Evolutionary conservation across 2,329 filamentous ascomycete species (phyloP).

Genomic region (Nectriaceae sp.): DNA sequence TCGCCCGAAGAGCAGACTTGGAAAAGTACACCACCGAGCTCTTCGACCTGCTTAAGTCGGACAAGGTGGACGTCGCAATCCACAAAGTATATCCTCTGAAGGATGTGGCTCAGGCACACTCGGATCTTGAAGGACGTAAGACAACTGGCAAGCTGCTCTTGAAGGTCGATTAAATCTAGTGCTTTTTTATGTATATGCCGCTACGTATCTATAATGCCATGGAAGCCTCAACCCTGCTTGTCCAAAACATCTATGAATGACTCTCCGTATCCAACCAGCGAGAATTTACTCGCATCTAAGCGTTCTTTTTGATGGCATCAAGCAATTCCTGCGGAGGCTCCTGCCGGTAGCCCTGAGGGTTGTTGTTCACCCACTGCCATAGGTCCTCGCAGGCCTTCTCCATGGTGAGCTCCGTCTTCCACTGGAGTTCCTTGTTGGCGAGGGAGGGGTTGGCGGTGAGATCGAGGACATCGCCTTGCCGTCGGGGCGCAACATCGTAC

Average conservation of each 20-base stretch:
- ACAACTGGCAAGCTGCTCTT: conserved; percentile 83
- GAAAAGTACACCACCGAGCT: conserved; percentile 71
- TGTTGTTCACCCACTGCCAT: conserved; percentile 97
- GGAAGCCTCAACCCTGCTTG: conserved; percentile 19
- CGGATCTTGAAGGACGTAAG: conserved; percentile 77
- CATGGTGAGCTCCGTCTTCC: conserved; percentile 88
- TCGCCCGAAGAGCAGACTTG: conserved; percentile 69
- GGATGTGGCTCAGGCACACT: conserved; percentile 72
- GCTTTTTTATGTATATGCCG: conserved; percentile 17
- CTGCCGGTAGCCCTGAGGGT: conserved; percentile 92
- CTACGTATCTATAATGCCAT: conserved; percentile 23
- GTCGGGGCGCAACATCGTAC: conserved; percentile 81
- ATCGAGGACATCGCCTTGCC: conserved; percentile 89
- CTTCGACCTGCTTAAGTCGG: conserved; percentile 68
- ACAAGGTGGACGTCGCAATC: conserved; percentile 71
- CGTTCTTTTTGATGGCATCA: conserved; percentile 56
- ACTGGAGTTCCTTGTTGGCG: conserved; percentile 85
- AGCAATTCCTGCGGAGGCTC: conserved; percentile 83
- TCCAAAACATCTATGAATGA: conserved; percentile 19
- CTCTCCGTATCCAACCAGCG: conserved; percentile 13
- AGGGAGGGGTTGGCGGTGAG: conserved; percentile 88
- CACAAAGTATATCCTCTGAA: conserved; percentile 77
- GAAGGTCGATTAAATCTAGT: conserved; percentile 52
- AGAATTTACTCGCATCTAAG: conserved; percentile 23
- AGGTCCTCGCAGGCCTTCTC: conserved; percentile 93